Base-by-base conservation (phyloP, 23 red algal genomes). In the Pyropia haitanensis region DNA sequence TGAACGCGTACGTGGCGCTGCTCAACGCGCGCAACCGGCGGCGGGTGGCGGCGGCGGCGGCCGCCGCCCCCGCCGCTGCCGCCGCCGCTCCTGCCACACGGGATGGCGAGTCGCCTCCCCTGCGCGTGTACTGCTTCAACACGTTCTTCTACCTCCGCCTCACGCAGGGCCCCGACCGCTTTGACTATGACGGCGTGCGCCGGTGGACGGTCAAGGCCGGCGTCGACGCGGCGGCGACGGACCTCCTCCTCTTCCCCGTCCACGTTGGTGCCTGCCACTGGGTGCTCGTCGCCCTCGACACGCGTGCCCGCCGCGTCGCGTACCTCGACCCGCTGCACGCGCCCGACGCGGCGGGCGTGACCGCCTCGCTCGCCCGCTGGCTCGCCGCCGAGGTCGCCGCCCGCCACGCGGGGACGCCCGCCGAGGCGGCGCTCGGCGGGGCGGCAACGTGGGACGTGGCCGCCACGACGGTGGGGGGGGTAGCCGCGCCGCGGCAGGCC, bases 121-220 rank as follows among this genome's bases (percentile, higher is more conserved):
- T 71, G 27, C 27, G 39, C 10, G 56, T 61, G 15, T 66, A 55
- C 31, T 31, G 64, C 24, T 85, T 85, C 56, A 85, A 72, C 25
- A 73, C 67, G 0, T 85, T 75, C 24, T 85, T 85, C 56, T 85
- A 75, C 24, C 60, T 65, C 8, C 56, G 71, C 21, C 64, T 85
- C 8, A 67, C 49, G 21, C 60, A 58, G 34, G 65, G 58, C 10
- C 31, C 55, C 14, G 59, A 21, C n/a, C 13, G 63, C 22, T 85
- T 73, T 16, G 80, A 85, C 62, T 85, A 85, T 58, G 69, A 60
- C 24, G 71, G 80, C 51, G 80, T 85, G 24, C 19, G 53, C 55
- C 56, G 70, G 21, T 85, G 80, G 80, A 85, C 80, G 19, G 21
- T 21, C 20, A 27, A 62, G 28, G 69, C 68, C 7, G 46, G 51